These are phyloP conservation scores for Penicillium verhagenii DNA, from an alignment of 495 filamentous ascomycete genomes.

Conservation along the genomic window DNA sequence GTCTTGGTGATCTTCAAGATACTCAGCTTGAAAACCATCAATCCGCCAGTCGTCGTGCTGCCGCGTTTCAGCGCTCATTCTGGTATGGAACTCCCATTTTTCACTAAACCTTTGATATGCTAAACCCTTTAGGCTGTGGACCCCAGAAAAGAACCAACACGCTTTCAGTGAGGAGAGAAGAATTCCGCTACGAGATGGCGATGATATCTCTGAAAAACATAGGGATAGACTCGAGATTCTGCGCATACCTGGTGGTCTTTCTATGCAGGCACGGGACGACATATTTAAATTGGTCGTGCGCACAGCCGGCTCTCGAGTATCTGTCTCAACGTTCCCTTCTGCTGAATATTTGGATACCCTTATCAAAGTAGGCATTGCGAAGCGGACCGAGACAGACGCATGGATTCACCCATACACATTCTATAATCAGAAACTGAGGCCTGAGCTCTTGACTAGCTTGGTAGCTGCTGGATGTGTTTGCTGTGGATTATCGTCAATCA, in stretches of 20 bases:
- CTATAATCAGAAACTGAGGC: conserved; percentile 42
- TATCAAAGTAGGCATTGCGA: conserved; percentile 59
- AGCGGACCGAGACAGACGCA: conserved; percentile 48
- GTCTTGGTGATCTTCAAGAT: too few relatives aligned
- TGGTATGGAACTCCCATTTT: conserved; percentile 11
- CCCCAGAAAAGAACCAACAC: conserved; percentile 30
- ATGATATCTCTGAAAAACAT: conserved; percentile 22
- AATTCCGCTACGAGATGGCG: conserved; percentile 24
- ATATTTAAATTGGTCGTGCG: conserved; percentile 25
- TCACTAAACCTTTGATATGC: not conserved
- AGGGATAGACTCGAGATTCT: conserved; percentile 18
- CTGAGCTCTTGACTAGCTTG: conserved; percentile 53
- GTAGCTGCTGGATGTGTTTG: conserved; percentile 56
- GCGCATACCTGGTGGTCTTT: conserved; percentile 23
- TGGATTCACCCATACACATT: conserved; percentile 60
- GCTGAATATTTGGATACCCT: conserved; percentile 54
- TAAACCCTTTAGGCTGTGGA: conserved; percentile 21
- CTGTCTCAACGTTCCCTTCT: conserved; percentile 57
- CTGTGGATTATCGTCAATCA: conserved; percentile 50
- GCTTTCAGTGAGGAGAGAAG: conserved; percentile 24
- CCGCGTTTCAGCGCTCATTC: conserved; percentile 25
- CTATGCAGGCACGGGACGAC: conserved; percentile 20
- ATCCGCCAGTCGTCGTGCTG: conserved; percentile 19
- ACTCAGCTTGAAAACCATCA: conserved; percentile 18
- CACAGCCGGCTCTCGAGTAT: conserved; percentile 35